These are phyloP conservation scores for Cryphonectria nitschkei DNA, from an alignment of 2,329 filamentous ascomycete species.

Conservation along the genomic window DNA sequence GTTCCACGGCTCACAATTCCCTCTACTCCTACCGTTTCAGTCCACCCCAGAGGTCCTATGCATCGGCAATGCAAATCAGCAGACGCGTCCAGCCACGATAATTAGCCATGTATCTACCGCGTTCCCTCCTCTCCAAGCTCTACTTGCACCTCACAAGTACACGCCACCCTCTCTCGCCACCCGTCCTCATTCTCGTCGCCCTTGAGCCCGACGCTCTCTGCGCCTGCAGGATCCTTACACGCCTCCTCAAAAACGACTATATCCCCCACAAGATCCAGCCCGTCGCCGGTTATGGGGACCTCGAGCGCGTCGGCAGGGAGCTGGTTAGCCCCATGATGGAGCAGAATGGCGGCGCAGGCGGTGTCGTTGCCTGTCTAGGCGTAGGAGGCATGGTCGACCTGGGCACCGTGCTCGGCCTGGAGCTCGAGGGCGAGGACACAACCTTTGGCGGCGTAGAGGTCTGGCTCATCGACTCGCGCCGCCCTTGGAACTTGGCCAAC, in stretches of 20 bases:
- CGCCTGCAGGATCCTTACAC: conserved; percentile 90
- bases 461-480: conserved; percentile 89
- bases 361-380: conserved; percentile 88
- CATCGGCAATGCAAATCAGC: conserved; percentile 36
- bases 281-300: conserved; percentile 87
- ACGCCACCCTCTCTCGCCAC: conserved; percentile 86
- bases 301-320: conserved; percentile 77
- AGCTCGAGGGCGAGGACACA: conserved; percentile 66
- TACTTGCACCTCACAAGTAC: conserved; percentile 87
- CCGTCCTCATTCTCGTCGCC: conserved; percentile 87
- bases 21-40: not conserved
- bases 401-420: conserved; percentile 76
- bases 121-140: conserved; percentile 83
- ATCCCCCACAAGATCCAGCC: conserved; percentile 98
- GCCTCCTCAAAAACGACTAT: conserved; percentile 94
- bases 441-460: conserved; percentile 86
- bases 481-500: conserved; percentile 94
- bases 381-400: conserved; percentile 92
- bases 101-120: conserved; percentile 85
- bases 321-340: conserved; percentile 86
- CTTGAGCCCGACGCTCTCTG: conserved; percentile 95
- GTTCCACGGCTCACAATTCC: not conserved
- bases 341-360: conserved; percentile 80
- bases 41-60: conserved; percentile 35
- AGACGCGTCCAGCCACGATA: conserved; percentile 39